Evolutionary conservation across 2,329 filamentous ascomycete species (phyloP).

Genomic region (Aspergillus fumigatus): DNA sequence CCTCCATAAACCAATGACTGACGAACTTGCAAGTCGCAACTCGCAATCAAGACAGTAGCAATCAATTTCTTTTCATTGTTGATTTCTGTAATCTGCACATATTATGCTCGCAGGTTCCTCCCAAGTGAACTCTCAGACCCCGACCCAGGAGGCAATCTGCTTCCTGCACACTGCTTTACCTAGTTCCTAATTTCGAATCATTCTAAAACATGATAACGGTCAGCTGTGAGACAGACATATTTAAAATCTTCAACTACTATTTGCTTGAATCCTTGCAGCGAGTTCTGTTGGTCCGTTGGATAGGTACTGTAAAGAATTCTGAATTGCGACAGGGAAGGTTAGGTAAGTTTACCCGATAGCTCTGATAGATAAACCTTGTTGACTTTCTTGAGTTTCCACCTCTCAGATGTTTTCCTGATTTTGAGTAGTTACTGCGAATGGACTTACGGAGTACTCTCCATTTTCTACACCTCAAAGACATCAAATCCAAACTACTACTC

Average conservation of each 20-base stretch:
- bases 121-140: not conserved
- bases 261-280: not conserved
- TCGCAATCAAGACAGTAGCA: not conserved
- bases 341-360: not conserved
- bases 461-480: not conserved
- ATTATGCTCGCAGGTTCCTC: not conserved
- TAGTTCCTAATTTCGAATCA: not conserved
- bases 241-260: not conserved
- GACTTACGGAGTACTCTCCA: not conserved
- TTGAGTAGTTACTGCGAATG: not conserved
- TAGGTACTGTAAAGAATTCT: not conserved
- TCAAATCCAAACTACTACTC: not conserved
- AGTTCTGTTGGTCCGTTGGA: not conserved
- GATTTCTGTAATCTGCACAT: not conserved
- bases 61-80: not conserved
- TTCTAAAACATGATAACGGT: not conserved
- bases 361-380: not conserved
- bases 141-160: not conserved
- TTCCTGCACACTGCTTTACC: not conserved
- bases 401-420: not conserved
- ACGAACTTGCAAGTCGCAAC: not conserved
- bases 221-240: not conserved
- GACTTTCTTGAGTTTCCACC: not conserved
- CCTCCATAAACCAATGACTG: not conserved
- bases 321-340: not conserved